Conservation (phyloP, 2,329 filamentous ascomycete species). For the Colletotrichum graminicola region DNA sequence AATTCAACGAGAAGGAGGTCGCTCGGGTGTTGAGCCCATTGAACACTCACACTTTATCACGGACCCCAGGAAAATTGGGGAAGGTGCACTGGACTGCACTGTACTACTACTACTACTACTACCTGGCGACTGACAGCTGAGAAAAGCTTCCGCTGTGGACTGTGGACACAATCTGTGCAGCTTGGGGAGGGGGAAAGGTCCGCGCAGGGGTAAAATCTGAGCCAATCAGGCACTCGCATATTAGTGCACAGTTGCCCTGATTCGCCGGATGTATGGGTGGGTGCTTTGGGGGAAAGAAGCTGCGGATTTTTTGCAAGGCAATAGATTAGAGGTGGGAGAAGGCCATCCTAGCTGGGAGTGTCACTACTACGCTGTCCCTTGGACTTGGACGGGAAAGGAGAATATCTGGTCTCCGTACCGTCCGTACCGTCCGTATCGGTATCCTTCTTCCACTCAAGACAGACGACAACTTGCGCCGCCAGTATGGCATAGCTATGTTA, state of each 20-base stretch:
- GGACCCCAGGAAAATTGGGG: conserved; percentile 36
- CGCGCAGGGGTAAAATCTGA: conserved; percentile 18
- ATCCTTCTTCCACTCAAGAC: neutral
- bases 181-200: conserved; percentile 31
- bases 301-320: neutral
- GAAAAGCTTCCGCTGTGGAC: conserved; percentile 34
- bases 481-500: neutral
- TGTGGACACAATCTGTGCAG: conserved; percentile 19
- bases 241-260: conserved; percentile 38
- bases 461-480: neutral
- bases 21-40: conserved; percentile 40
- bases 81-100: neutral
- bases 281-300: conserved; percentile 3
- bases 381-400: conserved; percentile 7
- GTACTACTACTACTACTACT: too few relatives aligned
- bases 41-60: conserved; percentile 28
- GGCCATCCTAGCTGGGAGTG: too few relatives aligned
- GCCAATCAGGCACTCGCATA: conserved; percentile 32
- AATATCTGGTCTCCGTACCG: neutral
- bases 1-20: conserved; percentile 32
- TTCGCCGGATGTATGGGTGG: conserved; percentile 18
- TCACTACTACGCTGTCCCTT: too few relatives aligned
- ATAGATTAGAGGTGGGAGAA: too few relatives aligned
- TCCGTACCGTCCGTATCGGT: neutral
- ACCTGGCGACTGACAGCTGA: conserved; percentile 25